phyloP scores from a whole-genome alignment of 331 rosid species.

The Cydonia oblonga region DNA sequence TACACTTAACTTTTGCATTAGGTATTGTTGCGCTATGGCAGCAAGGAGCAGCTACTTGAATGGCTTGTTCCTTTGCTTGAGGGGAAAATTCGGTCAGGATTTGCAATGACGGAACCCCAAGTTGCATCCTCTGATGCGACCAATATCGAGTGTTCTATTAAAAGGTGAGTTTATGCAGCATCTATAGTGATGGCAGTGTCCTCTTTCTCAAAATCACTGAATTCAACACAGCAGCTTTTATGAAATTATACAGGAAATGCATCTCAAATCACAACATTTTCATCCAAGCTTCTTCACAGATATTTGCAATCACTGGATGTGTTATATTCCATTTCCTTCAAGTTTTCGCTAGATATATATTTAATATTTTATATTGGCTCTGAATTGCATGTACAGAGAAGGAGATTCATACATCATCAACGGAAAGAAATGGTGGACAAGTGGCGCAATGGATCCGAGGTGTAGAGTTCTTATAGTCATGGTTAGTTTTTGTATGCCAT shows the following conservation, averaged over 20 bases:
- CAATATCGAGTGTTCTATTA: slow-evolving; percentile 79
- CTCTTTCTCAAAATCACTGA: background rate
- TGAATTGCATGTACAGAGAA: slow-evolving; percentile 32
- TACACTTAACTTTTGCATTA: slow-evolving; percentile 20
- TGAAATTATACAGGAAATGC: background rate
- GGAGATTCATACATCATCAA: slow-evolving; percentile 80
- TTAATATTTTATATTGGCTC: background rate
- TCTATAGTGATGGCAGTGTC: background rate
- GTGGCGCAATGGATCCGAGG: slow-evolving; percentile 99
- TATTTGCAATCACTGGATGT: background rate
- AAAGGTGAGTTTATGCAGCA: slow-evolving; percentile 37
- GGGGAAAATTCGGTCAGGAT: slow-evolving; percentile 89
- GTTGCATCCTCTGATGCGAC: slow-evolving; percentile 98
- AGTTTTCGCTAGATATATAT: background rate
- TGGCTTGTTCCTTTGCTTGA: slow-evolving; percentile 94
- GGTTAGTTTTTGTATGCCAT: slow-evolving; percentile 42
- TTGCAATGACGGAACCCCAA: slow-evolving; percentile 89
- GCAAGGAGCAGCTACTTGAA: slow-evolving; percentile 57
- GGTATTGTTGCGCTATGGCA: slow-evolving; percentile 89
- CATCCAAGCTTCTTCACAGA: background rate
- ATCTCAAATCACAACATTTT: background rate
- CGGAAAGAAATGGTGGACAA: slow-evolving; percentile 98
- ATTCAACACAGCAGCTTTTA: background rate
- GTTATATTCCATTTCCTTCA: background rate
- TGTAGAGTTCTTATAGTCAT: slow-evolving; percentile 78